Conservation (phyloP, 129 eudicot species). For the Gnaphalium uliginosum region DNA sequence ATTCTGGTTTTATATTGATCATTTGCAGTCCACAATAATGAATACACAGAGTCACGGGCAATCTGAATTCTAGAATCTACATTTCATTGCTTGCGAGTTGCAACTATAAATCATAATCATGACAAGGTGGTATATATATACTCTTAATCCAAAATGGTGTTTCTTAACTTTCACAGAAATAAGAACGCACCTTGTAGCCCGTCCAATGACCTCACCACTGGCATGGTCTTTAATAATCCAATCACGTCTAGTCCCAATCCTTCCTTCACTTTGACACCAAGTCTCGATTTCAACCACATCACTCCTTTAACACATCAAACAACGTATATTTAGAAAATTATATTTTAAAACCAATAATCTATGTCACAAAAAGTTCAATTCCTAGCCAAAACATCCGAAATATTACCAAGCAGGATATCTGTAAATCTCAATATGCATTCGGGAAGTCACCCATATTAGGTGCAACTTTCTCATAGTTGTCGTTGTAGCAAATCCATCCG, state of each 20-base stretch:
- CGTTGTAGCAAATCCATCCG: constrained; percentile 96
- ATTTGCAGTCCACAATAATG: background rate
- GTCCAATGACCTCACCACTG: constrained; percentile 85
- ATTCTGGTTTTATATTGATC: background rate
- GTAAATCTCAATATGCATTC: constrained; percentile 92
- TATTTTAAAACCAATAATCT: background rate
- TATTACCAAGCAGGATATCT: constrained; percentile 91
- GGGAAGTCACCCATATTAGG: constrained; percentile 97
- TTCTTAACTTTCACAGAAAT: background rate
- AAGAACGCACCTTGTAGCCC: constrained; percentile 77
- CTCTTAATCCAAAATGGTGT: background rate
- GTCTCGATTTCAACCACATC: constrained; percentile 96
- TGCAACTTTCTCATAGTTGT: constrained; percentile 83
- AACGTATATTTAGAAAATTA: background rate
- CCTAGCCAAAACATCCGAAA: background rate
- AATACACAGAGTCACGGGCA: background rate
- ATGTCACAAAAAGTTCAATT: background rate
- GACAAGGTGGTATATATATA: background rate
- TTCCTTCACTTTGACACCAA: constrained; percentile 98
- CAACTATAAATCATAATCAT: background rate
- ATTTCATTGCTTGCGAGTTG: background rate
- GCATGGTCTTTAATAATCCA: constrained; percentile 87
- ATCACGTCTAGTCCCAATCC: constrained; percentile 91
- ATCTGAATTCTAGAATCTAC: background rate
- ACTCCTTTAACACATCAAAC: constrained; percentile 50